Base-by-base conservation (phyloP, 257 asterid species). In the Salvia splendens region DNA sequence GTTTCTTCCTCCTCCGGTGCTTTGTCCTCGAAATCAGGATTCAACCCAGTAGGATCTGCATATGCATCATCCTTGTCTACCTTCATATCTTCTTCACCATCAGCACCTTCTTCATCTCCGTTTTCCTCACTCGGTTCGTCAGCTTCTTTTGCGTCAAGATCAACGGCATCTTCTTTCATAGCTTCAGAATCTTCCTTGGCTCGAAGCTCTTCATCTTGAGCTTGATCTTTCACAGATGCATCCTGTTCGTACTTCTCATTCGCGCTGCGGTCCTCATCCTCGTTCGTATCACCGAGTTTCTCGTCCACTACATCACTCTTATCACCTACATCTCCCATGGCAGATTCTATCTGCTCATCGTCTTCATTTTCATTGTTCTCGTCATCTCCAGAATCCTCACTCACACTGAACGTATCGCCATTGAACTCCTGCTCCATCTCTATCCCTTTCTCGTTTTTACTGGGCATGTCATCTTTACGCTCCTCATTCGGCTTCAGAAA, bases 351-450 rank as follows among this genome's bases (percentile, higher is more conserved):
- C 67, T 85, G 85, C 80, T 80, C 92, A 61, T 86, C 91, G 73
- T 74, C 84, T 57, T 42, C 53, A 20, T 73, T 69, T 54, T 68
- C 80, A n/a, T 80, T 88, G 35, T 70, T 77, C 35, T 82, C 85
- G 51, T 88, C 97, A 55, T 82, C 86, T 45, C 71, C 95, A 28
- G 95, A 78, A 64, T 88, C 97, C 75, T 87, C 96, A 69, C 96
- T 88, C 46, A 88, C 85, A 71, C 95, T 89, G 67, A 68, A 77
- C 10, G 83, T 75, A 58, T 82, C 88, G 63, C 79, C 97, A 46
- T 64, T 70, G 53, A 94, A 86, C 72, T 94, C 99, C 75, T 94
- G 82, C 57, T 87, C 99, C 97, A 94, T 88, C 87, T 94, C 99
- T 64, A 94, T 74, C 48, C 99, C 99, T 72, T 87, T 91, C 17